A percentile compares a stretch with the other conserved stretches of the same genome.
Evolutionary conservation across 2,329 filamentous ascomycete species (phyloP).

Genomic region (Metarhizium sp.): DNA sequence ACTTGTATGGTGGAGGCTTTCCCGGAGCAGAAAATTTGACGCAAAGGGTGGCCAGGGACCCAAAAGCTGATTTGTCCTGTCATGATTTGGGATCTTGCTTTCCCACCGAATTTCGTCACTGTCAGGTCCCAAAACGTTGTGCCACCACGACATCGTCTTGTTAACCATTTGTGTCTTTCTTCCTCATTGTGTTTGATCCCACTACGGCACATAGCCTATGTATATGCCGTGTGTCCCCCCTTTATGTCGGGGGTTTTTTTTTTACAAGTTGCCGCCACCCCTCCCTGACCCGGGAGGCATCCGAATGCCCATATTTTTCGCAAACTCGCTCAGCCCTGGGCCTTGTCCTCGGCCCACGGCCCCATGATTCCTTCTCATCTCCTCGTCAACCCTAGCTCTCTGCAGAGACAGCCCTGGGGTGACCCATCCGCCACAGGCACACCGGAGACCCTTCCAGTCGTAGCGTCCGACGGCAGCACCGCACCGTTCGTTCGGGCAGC

Average conservation of each 20-base stretch:
- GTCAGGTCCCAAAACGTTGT: too few relatives aligned
- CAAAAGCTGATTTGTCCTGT: too few relatives aligned
- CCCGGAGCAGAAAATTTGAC: too few relatives aligned
- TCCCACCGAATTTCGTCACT: too few relatives aligned
- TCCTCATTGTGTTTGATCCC: not conserved
- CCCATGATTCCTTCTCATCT: slow-evolving; percentile 19
- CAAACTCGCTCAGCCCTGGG: slow-evolving; percentile 11
- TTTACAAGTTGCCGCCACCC: slow-evolving; percentile 27
- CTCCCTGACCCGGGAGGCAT: slow-evolving; percentile 39
- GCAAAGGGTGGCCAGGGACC: too few relatives aligned
- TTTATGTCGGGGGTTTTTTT: not conserved
- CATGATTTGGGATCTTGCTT: too few relatives aligned
- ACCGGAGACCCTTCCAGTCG: slow-evolving; percentile 91
- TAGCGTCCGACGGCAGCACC: slow-evolving; percentile 82
- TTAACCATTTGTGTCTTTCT: too few relatives aligned
- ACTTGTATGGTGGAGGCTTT: too few relatives aligned
- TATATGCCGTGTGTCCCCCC: not conserved
- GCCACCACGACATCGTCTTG: too few relatives aligned
- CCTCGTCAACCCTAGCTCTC: slow-evolving; percentile 72
- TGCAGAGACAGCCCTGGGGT: slow-evolving; percentile 84
- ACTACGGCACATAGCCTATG: not conserved
- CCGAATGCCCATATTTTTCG: slow-evolving; percentile 35
- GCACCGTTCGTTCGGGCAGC: slow-evolving; percentile 73
- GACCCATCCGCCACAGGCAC: slow-evolving; percentile 84
- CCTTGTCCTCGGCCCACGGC: slow-evolving; percentile 7